Conservation (phyloP, 2,329 filamentous ascomycete species). For the Lizonia empirigonia region DNA sequence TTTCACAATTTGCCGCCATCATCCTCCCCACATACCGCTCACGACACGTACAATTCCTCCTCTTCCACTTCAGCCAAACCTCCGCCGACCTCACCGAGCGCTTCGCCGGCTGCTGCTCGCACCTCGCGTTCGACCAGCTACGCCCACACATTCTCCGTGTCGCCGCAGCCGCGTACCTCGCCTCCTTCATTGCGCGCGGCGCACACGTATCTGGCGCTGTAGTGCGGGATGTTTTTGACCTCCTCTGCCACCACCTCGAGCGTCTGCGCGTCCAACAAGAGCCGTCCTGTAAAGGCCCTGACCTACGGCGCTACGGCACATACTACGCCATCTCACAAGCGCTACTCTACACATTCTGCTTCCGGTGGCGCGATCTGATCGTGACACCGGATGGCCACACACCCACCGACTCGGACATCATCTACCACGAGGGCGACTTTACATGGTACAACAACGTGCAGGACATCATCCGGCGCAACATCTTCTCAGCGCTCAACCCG, state of each 20-base stretch:
- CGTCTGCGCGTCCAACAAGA: conserved; percentile 75
- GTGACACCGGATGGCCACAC: conserved; percentile 56
- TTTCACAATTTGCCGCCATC: conserved; percentile 84
- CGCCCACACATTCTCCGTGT: conserved; percentile 74
- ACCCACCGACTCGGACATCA: conserved; percentile 54
- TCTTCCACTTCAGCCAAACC: conserved; percentile 92
- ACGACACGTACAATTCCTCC: conserved; percentile 90
- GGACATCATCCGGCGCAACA: conserved; percentile 74
- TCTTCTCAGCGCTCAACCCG: conserved; percentile 89
- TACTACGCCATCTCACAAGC: conserved; percentile 92
- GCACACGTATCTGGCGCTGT: conserved; percentile 76
- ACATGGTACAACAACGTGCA: conserved; percentile 77
- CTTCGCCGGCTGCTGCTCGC: conserved; percentile 79
- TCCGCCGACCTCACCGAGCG: conserved; percentile 78
- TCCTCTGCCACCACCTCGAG: conserved; percentile 79
- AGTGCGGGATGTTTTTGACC: conserved; percentile 80
- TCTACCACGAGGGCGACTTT: conserved; percentile 74
- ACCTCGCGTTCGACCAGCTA: conserved; percentile 70
- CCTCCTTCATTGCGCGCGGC: conserved; percentile 91
- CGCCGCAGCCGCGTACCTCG: conserved; percentile 87
- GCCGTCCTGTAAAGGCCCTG: conserved; percentile 76
- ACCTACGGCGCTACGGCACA: conserved; percentile 79
- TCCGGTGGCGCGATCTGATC: conserved; percentile 92
- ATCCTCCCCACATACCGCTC: conserved; percentile 91
- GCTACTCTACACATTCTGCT: conserved; percentile 94